Base-by-base conservation (phyloP, 345 rosid genomes). In the Stellera chamaejasme region DNA sequence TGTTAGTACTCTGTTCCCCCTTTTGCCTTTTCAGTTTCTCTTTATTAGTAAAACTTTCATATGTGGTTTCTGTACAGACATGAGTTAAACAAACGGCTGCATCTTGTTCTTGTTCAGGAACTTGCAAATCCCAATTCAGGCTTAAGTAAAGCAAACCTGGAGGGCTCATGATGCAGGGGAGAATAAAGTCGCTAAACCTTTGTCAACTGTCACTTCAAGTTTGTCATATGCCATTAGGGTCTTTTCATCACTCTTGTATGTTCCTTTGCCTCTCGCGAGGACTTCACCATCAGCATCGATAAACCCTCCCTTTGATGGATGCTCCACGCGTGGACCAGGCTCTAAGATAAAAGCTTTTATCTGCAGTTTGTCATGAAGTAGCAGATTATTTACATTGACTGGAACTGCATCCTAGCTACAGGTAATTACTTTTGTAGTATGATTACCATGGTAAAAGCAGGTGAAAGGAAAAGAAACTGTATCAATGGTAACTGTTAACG, bases 281-380 rank as follows among this genome's bases (percentile, higher is more conserved):
- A 90, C 97, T 66, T 94, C 99, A 4, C 99, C 99, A 25, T 93
- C 99, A 8, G 77, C 71, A 62, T 93, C 99, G 59, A 93, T 85
- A 73, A 89, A 87, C 55, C 97, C 97, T 70, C 85, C 95, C 60
- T 65, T 83, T 48, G 72, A 72, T 55, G 84, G 78, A 46, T 93
- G 84, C 4, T 66, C 71, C 11, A 59, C 42, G 1, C 69, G 79
- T 2, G 79, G 32, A 53, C 97, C 97, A 0, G 99, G 99, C 68
- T 83, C 97, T 62, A 94, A 61, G 11, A 76, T 48, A n/a, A 90
- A 80, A 36, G 92, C 93, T 79, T 87, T 90, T 36, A 94, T 97
- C 99, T 94, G 71, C 56, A 43, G 43, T 54, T 52, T 48, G 59
- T 65, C 43, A 28, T 11, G 11, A 19, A n/a, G 43, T 27, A 44